phyloP scores from a whole-genome alignment of 768 basidiomycete genomes.

The Sarcodon sp. region DNA sequence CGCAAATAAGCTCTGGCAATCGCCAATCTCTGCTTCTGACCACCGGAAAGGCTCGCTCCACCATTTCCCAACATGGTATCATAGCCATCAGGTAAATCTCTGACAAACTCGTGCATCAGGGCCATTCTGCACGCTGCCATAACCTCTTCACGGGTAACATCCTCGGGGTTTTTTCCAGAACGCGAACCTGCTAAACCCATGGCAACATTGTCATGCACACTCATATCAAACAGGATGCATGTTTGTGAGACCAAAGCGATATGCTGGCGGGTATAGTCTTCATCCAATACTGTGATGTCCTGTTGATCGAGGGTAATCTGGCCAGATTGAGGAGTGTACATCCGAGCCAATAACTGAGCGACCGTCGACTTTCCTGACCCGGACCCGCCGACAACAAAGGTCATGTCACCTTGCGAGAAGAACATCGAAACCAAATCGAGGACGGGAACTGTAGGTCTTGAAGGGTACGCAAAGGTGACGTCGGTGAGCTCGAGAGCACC shows the following conservation, averaged over 20 bases:
- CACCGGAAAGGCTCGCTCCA: constrained; percentile 76
- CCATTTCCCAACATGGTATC: constrained; percentile 67
- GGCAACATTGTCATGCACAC: constrained; percentile 77
- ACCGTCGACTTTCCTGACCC: constrained; percentile 72
- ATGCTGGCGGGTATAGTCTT: constrained; percentile 49
- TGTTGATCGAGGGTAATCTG: constrained; percentile 73
- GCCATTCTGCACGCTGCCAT: constrained; percentile 74
- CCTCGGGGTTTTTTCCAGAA: constrained; percentile 24
- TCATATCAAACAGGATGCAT: constrained; percentile 69
- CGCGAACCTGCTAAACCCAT: constrained; percentile 49
- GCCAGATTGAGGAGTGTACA: constrained; percentile 61
- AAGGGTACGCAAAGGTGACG: constrained; percentile 63
- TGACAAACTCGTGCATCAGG: constrained; percentile 78
- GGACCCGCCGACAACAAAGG: constrained; percentile 70
- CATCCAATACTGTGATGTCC: constrained; percentile 62
- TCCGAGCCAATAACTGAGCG: constrained; percentile 48
- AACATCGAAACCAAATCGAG: constrained; percentile 50
- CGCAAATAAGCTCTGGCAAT: constrained; percentile 79
- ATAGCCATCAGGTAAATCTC: constrained; percentile 78
- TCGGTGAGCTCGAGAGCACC: constrained; percentile 58
- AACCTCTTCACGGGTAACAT: constrained; percentile 57
- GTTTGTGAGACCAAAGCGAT: constrained; percentile 74
- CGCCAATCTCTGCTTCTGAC: constrained; percentile 84
- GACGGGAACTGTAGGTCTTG: constrained; percentile 48
- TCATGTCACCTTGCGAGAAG: constrained; percentile 59